phyloP scores from a whole-genome alignment of 371 early-diverging fungal species.

The Mucor mucedo region DNA sequence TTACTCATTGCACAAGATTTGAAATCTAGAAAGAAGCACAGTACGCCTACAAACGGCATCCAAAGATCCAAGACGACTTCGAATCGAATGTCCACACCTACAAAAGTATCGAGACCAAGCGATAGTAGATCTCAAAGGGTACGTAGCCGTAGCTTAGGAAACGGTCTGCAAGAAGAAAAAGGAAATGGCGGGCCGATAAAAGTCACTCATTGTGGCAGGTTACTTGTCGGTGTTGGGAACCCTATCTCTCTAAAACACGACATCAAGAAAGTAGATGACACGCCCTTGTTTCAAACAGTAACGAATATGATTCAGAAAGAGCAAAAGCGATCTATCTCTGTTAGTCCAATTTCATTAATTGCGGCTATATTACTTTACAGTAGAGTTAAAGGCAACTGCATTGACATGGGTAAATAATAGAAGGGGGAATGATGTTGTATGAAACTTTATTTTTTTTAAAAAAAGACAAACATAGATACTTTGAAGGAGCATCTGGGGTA shows the following conservation, averaged over 20 bases:
- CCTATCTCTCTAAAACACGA: background rate
- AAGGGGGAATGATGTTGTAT: background rate
- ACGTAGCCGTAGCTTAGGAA: conserved; percentile 29
- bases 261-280: background rate
- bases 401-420: conserved; percentile 10
- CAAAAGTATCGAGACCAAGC: conserved; percentile 28
- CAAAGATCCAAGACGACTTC: conserved; percentile 15
- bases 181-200: background rate
- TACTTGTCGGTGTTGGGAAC: conserved; percentile 25
- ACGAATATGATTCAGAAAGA: conserved; percentile 25
- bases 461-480: conserved; percentile 10
- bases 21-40: conserved; percentile 7
- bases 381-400: conserved; percentile 25
- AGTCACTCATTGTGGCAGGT: conserved; percentile 18
- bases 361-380: conserved; percentile 37
- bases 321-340: conserved; percentile 23
- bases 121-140: conserved; percentile 33
- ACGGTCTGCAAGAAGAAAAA: conserved; percentile 18
- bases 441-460: too few relatives aligned
- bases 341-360: conserved; percentile 33
- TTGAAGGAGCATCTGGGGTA: conserved; percentile 26
- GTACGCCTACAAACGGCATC: background rate
- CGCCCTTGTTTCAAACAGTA: background rate
- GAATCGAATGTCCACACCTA: conserved; percentile 30
- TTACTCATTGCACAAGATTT: conserved; percentile 28